These are phyloP conservation scores for Beta vulgaris DNA, from an alignment of 148 eudicot genomes.

Conservation along the genomic window DNA sequence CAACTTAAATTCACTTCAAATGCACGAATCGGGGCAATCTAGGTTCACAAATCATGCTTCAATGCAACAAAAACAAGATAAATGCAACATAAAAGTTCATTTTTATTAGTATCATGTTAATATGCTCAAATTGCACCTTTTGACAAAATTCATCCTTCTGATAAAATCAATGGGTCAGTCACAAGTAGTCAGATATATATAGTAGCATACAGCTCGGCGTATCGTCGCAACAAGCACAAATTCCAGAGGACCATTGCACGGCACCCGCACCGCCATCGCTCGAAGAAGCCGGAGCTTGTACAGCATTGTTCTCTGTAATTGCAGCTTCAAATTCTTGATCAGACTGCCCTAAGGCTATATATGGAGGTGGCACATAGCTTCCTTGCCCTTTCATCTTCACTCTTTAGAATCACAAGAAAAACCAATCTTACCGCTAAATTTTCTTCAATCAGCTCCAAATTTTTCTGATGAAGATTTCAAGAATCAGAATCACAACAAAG, in stretches of 20 bases:
- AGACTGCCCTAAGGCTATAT: conserved; percentile 68
- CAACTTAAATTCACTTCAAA: background rate
- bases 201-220: conserved; percentile 88
- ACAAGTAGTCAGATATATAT: conserved; percentile 62
- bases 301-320: conserved; percentile 24
- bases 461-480: background rate
- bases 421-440: background rate
- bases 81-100: background rate
- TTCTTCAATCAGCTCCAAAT: background rate
- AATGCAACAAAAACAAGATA: background rate
- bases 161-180: conserved; percentile 62
- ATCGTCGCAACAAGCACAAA: conserved; percentile 96
- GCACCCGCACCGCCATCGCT: conserved; percentile 30
- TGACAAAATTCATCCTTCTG: conserved; percentile 42
- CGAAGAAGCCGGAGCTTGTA: conserved; percentile 14
- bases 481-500: background rate
- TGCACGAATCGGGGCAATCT: background rate
- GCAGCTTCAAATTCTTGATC: conserved; percentile 42
- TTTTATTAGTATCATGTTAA: conserved; percentile 15
- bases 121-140: conserved; percentile 54
- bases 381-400: conserved; percentile 45
- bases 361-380: conserved; percentile 74
- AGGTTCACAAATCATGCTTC: background rate
- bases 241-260: conserved; percentile 87
- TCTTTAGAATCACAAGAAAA: background rate